Percentiles rank a stretch among this genome's conserved stretches.
Conservation (phyloP, 805 yeast species). For the Yamadazyma ubonensis region DNA sequence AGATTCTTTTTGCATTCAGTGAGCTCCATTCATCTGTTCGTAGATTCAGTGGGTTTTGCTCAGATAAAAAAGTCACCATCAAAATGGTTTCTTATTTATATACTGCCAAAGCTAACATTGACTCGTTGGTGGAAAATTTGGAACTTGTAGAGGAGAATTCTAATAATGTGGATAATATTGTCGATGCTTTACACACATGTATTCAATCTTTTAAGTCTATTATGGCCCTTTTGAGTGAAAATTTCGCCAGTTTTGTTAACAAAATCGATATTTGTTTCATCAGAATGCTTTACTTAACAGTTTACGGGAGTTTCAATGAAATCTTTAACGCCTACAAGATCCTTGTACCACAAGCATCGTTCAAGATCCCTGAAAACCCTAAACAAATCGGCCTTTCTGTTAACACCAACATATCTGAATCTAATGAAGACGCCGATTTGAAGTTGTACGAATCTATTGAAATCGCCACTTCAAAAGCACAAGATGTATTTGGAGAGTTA, state of each 20-base stretch:
- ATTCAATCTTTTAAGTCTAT: slow-evolving; percentile 52
- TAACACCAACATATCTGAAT: slow-evolving; percentile 19
- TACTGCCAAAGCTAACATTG: slow-evolving; percentile 54
- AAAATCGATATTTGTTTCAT: slow-evolving; percentile 63
- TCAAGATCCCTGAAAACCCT: slow-evolving; percentile 5
- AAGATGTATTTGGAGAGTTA: slow-evolving; percentile 72
- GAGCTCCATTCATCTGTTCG: slow-evolving; percentile 62
- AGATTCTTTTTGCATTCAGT: slow-evolving; percentile 58
- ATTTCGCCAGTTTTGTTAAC: slow-evolving; percentile 48
- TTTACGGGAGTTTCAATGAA: slow-evolving; percentile 65
- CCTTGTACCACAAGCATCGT: slow-evolving; percentile 25
- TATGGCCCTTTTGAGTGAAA: slow-evolving; percentile 47
- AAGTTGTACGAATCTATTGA: slow-evolving; percentile 64
- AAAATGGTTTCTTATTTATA: slow-evolving; percentile 53
- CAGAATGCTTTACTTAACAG: slow-evolving; percentile 58
- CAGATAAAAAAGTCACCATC: slow-evolving; percentile 52
- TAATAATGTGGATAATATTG: slow-evolving; percentile 29
- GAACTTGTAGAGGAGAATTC: slow-evolving; percentile 46
- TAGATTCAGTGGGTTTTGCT: slow-evolving; percentile 56
- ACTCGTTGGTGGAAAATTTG: slow-evolving; percentile 54
- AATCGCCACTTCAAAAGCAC: slow-evolving; percentile 66
- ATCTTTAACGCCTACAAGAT: slow-evolving; percentile 62
- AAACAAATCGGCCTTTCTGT: slow-evolving; percentile 18
- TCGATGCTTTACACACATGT: slow-evolving; percentile 31
- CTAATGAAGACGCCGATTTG: slow-evolving; percentile 56